Conservation (phyloP, 768 basidiomycete genomes). For the Boletus edulis region DNA sequence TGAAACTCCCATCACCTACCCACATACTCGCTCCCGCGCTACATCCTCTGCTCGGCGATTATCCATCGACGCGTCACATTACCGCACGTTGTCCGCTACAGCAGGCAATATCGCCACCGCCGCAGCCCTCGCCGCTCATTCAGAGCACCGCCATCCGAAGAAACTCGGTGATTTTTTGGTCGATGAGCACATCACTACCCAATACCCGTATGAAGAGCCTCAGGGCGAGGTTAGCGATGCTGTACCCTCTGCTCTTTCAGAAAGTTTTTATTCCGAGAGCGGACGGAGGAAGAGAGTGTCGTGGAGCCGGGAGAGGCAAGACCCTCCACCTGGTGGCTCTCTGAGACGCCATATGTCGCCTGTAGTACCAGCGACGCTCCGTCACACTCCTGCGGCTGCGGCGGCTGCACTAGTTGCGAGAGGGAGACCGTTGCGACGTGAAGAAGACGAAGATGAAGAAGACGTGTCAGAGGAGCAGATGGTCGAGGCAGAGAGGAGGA, state of each 20-base stretch:
- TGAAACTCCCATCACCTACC: slow-evolving; percentile 33
- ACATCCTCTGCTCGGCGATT: slow-evolving; percentile 43
- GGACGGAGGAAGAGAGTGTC: slow-evolving; percentile 58
- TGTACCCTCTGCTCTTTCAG: slow-evolving; percentile 55
- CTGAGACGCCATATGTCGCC: slow-evolving; percentile 37
- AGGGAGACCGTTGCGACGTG: slow-evolving; percentile 46
- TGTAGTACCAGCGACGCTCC: slow-evolving; percentile 31
- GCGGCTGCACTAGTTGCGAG: slow-evolving; percentile 31
- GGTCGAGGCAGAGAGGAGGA: slow-evolving; percentile 26
- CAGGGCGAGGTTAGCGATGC: slow-evolving; percentile 51
- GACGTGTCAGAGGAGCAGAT: slow-evolving; percentile 20
- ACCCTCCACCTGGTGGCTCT: slow-evolving; percentile 40
- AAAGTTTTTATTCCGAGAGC: slow-evolving; percentile 77
- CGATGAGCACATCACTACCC: slow-evolving; percentile 16
- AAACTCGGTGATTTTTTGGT: slow-evolving; percentile 21
- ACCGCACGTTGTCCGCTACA: slow-evolving; percentile 65
- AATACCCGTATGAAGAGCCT: slow-evolving; percentile 20
- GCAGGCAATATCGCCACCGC: slow-evolving; percentile 73
- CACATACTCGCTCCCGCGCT: slow-evolving; percentile 42
- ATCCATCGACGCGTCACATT: slow-evolving; percentile 58
- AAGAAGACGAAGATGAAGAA: slow-evolving; percentile 30
- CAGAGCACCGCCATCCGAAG: slow-evolving; percentile 33
- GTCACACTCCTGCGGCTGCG: slow-evolving; percentile 25
- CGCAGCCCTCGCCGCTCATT: slow-evolving; percentile 61
- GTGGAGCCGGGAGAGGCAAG: slow-evolving; percentile 72